Conservation (phyloP, 176 grass and related monocot genomes). For the Cenchrus purpureus region DNA sequence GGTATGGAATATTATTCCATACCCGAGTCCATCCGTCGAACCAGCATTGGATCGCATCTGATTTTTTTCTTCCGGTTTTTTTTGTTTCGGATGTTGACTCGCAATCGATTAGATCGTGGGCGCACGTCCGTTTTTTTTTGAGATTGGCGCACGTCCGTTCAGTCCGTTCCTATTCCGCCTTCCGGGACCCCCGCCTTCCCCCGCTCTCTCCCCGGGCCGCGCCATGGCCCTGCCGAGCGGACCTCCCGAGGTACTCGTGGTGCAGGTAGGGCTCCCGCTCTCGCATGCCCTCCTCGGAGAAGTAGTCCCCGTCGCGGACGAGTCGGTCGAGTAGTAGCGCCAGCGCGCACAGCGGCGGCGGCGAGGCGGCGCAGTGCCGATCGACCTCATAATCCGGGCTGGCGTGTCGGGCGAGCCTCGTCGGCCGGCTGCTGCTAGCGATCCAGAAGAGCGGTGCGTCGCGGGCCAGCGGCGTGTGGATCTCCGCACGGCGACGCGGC, state of each 20-base stretch:
- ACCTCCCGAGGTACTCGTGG: slow-evolving; percentile 76
- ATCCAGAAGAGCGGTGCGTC: slow-evolving; percentile 83
- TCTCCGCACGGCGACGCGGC: slow-evolving; percentile 43
- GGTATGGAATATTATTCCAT: no score
- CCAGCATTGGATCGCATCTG: no score
- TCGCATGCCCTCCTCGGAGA: slow-evolving; percentile 93
- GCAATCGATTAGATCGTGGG: no score
- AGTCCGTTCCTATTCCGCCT: no score
- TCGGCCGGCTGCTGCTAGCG: neutral
- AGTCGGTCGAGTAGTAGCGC: slow-evolving; percentile 65
- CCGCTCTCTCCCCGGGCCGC: slow-evolving; percentile 67
- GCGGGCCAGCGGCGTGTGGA: slow-evolving; percentile 69
- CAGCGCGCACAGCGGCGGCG: slow-evolving; percentile 44
- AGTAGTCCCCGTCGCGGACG: slow-evolving; percentile 72
- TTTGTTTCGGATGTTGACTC: no score
- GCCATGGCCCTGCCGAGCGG: slow-evolving; percentile 63
- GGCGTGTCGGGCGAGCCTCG: slow-evolving; percentile 66
- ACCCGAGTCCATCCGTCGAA: no score
- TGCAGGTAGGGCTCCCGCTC: slow-evolving; percentile 93
- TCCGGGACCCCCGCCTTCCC: slow-evolving; percentile 49
- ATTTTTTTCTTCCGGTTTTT: no score
- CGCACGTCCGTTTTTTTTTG: no score
- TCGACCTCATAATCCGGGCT: slow-evolving; percentile 72
- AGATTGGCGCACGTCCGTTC: no score
- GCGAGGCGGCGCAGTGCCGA: slow-evolving; percentile 73